Base-by-base conservation (phyloP, 352 stramenopile genomes). In the Globisporangium splendens region DNA sequence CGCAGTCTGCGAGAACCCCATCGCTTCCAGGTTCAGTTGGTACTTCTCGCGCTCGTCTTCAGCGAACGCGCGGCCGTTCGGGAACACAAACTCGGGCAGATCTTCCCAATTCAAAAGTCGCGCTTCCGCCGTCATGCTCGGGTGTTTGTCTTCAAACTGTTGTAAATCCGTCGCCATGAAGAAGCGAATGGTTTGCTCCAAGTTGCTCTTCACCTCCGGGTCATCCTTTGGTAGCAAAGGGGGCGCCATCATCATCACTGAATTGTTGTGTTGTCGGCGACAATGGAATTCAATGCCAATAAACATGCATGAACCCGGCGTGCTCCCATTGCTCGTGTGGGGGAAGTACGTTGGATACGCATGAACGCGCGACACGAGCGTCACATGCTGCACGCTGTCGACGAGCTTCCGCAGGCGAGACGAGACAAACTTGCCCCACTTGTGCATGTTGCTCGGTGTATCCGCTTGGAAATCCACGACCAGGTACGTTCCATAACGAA, bases 121-220 rank as follows among this genome's bases (percentile, higher is more conserved):
- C 8, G 83, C 76, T 17, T 77, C 70, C 1, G 78, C 78, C 8
- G 62, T 67, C 81, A 93, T 91, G 28, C 86, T 79, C 35, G 73
- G 64, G 44, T 89, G 79, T 4, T 79, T 78, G 46, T 88, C 77
- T n/a, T 85, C 76, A 63, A 91, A 84, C 48, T 91, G 84, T 63
- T 93, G 84, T 65, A 93, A 61, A 43, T 93, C 84, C 1, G 84
- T 93, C 15, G 84, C 84, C 48, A 92, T 62, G 66, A 92, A 92
- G 65, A 94, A 92, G 0, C 79, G 83, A 58, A 91, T 92, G 11
- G 82, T 90, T 42, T 88, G 79, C 55, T 91, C 73, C 39, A 92
- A 54, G 24, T 73, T 94, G 54, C 72, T 77, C 58, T 77, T 78
- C 31, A 93, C 67, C 55, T 93, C 77, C 2, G 77, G 75, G 60